phyloP scores from a whole-genome alignment of 352 stramenopile genomes.

The Phytopythium delawarense region DNA sequence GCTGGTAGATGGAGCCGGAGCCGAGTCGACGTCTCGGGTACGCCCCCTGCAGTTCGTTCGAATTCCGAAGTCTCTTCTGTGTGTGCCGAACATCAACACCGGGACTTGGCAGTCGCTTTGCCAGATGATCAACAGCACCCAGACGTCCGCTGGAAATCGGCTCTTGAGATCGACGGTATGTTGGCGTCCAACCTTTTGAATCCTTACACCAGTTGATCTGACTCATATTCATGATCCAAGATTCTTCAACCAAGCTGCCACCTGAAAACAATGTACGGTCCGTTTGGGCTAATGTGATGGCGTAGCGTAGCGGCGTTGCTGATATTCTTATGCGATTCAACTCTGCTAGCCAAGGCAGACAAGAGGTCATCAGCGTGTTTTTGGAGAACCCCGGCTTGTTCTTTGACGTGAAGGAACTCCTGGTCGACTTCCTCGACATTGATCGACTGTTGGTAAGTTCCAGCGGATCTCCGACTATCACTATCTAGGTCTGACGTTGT shows the following conservation, averaged over 20 bases:
- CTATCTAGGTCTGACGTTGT: background rate
- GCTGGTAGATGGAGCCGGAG: constrained; percentile 52
- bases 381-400: constrained; percentile 79
- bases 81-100: background rate
- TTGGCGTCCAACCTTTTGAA: background rate
- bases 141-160: constrained; percentile 71
- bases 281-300: background rate
- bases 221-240: constrained; percentile 17
- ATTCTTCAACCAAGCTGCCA: constrained; percentile 76
- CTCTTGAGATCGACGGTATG: constrained; percentile 72
- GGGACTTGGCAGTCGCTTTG: constrained; percentile 50
- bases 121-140: constrained; percentile 73
- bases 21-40: constrained; percentile 34
- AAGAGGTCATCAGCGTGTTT: constrained; percentile 70
- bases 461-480: background rate
- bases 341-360: constrained; percentile 45
- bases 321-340: background rate
- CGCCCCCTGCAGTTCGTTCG: constrained; percentile 8
- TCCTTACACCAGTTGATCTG: background rate
- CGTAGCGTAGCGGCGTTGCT: background rate
- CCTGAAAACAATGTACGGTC: constrained; percentile 71
- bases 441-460: constrained; percentile 65
- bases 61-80: background rate
- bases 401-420: constrained; percentile 74
- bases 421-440: constrained; percentile 67